Conservation (phyloP, 139 green algal species). For the Chlamydomonas sphaeroides region DNA sequence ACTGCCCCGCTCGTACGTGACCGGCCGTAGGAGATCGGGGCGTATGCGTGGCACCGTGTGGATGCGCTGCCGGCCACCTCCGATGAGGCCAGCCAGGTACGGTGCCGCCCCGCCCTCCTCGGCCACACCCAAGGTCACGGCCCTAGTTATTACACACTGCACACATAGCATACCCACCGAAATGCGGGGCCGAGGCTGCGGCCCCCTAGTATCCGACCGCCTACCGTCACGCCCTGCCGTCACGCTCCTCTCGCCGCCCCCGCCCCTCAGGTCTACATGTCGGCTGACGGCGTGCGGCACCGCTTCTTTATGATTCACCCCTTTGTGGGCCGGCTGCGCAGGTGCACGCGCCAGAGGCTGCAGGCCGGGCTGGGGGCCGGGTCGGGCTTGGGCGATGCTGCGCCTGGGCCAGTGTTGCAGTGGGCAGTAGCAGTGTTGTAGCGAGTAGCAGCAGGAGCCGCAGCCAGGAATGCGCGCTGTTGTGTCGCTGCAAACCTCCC, state of each 20-base stretch:
- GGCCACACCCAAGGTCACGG: no score
- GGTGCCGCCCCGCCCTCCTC: no score
- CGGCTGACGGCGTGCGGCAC: conserved; percentile 70
- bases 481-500: background rate
- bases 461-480: background rate
- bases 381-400: background rate
- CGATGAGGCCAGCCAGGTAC: conserved; percentile 64
- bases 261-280: conserved; percentile 65
- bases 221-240: no score
- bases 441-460: background rate
- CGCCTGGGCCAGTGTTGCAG: no score
- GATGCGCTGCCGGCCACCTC: conserved; percentile 65
- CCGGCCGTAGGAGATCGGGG: conserved; percentile 82
- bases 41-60: conserved; percentile 81
- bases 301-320: conserved; percentile 83
- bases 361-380: background rate
- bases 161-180: background rate
- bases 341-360: background rate
- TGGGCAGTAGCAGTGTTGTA: no score
- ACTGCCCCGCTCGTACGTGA: no score
- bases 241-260: no score
- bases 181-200: background rate
- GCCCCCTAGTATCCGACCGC: background rate
- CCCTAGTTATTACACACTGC: no score
- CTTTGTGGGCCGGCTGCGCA: conserved; percentile 33